Percentiles rank a stretch among this genome's conserved stretches.
Evolutionary conservation across 176 grass and related monocot species (phyloP).

Genomic region (Canna indica): DNA sequence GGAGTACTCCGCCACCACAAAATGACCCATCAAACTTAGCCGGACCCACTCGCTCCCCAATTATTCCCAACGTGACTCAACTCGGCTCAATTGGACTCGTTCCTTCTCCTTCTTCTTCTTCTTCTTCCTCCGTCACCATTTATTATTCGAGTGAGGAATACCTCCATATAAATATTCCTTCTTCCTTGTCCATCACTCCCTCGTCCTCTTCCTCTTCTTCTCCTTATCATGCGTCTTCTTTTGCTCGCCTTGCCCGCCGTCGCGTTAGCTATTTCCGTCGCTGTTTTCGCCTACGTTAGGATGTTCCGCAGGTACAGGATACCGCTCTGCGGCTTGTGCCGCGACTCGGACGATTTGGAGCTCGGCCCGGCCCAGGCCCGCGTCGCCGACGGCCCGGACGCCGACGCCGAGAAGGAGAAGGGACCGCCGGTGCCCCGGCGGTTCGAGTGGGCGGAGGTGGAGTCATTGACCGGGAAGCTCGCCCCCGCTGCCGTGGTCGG

Average conservation of each 20-base stretch:
- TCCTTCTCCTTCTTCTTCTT: background rate
- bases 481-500: slow-evolving; percentile 51
- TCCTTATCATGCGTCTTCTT: background rate
- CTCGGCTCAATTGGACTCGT: background rate
- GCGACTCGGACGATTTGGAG: slow-evolving; percentile 16
- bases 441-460: slow-evolving; percentile 60
- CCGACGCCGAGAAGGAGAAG: slow-evolving; percentile 1
- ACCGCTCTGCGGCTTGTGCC: slow-evolving; percentile 40
- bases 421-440: slow-evolving; percentile 17
- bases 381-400: slow-evolving; percentile 15
- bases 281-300: background rate
- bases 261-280: background rate
- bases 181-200: background rate
- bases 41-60: background rate
- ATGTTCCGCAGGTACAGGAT: slow-evolving; percentile 42
- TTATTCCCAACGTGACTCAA: background rate
- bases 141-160: background rate
- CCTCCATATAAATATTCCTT: background rate
- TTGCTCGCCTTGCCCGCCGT: background rate
- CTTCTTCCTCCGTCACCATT: background rate
- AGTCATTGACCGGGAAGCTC: slow-evolving; percentile 54
- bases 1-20: no score
- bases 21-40: background rate
- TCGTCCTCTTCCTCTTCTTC: background rate
- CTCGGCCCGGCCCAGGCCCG: slow-evolving; percentile 1